These are phyloP conservation scores for Solanum okadae DNA, from an alignment of 257 asterid species.

Conservation along the genomic window DNA sequence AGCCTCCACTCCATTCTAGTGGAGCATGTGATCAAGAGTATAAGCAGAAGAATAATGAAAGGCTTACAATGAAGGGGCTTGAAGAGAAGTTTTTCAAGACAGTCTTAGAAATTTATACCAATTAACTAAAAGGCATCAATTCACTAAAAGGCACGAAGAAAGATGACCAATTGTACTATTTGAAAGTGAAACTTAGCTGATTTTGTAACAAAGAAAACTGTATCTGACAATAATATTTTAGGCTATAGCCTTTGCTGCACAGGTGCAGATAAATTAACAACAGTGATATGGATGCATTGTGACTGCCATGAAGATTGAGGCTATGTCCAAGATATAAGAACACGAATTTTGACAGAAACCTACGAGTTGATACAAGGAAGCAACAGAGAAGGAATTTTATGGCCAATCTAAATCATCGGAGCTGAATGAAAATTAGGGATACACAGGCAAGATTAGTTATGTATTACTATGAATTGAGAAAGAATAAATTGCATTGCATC, in stretches of 20 bases:
- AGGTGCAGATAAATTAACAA: background rate
- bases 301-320: background rate
- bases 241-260: background rate
- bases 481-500: background rate
- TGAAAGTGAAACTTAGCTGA: background rate
- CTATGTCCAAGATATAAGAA: background rate
- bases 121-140: background rate
- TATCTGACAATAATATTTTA: background rate
- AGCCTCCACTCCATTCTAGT: background rate
- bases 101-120: background rate
- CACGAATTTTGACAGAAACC: background rate
- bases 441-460: background rate
- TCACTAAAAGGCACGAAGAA: background rate
- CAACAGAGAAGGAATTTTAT: background rate
- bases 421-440: background rate
- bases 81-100: background rate
- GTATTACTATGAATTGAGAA: background rate
- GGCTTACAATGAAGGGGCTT: background rate
- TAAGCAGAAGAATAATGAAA: background rate
- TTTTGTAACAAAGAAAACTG: background rate
- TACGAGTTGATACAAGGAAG: background rate
- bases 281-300: background rate
- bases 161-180: background rate
- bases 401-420: background rate
- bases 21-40: background rate